A percentile compares a stretch with the other conserved stretches of the same genome.
These are phyloP conservation scores for Hyphopichia pseudoburtonii DNA, from an alignment of 1,139 yeast genomes.

Conservation along the genomic window DNA sequence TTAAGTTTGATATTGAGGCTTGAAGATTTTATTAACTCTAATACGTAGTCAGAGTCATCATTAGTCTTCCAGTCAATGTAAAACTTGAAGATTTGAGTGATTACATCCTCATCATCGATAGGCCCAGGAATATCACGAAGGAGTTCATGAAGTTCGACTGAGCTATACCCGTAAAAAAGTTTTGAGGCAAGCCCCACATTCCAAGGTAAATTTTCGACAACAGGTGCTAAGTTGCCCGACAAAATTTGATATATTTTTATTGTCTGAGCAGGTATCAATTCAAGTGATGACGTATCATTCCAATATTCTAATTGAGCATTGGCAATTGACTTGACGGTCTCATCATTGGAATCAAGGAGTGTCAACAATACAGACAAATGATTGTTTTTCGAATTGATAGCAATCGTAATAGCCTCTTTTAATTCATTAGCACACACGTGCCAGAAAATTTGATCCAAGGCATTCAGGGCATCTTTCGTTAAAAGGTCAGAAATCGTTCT, in stretches of 20 bases:
- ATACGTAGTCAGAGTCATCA: constrained; percentile 6
- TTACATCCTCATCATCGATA: constrained; percentile 9
- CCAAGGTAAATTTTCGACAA: constrained; percentile 62
- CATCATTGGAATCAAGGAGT: constrained; percentile 67
- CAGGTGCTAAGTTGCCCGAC: constrained; percentile 51
- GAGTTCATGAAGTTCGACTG: constrained; percentile 44
- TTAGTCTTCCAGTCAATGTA: constrained; percentile 13
- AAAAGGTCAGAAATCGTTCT: constrained; percentile 13
- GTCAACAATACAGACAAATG: constrained; percentile 76
- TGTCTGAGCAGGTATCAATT: constrained; percentile 52
- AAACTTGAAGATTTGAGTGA: constrained; percentile 25
- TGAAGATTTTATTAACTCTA: constrained; percentile 11
- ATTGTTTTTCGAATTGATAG: constrained; percentile 56
- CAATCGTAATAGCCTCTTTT: constrained; percentile 58
- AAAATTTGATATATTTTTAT: constrained; percentile 64
- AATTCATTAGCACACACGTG: constrained; percentile 58
- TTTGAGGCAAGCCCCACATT: constrained; percentile 56
- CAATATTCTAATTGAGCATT: constrained; percentile 63
- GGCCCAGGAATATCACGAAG: constrained; percentile 20
- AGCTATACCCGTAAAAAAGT: constrained; percentile 58
- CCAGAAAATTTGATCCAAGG: constrained; percentile 52
- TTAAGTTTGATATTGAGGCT: constrained; percentile 34
- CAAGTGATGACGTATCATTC: constrained; percentile 43
- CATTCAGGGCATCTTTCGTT: constrained; percentile 22
- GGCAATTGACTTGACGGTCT: constrained; percentile 55